phyloP scores from a whole-genome alignment of 106 monocot species.

The Phalaenopsis aphrodite region DNA sequence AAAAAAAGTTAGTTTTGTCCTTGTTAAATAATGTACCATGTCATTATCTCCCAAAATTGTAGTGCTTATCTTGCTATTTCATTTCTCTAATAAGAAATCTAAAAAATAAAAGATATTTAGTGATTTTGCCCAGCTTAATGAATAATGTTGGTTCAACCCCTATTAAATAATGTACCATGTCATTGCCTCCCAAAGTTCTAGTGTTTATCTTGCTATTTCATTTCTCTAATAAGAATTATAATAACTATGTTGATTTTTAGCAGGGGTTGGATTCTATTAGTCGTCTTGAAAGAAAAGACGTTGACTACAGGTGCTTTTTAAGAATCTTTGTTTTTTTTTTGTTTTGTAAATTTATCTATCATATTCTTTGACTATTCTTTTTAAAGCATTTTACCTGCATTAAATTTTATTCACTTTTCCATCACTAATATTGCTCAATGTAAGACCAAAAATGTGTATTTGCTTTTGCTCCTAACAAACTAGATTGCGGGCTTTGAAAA shows the following conservation, averaged over 20 bases:
- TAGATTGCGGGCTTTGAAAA: background rate
- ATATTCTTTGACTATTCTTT: background rate
- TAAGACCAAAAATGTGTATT: background rate
- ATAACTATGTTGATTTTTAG: background rate
- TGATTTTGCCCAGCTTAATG: no score
- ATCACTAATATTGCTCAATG: background rate
- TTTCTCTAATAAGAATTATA: background rate
- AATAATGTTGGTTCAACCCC: no score
- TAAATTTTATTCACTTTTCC: background rate
- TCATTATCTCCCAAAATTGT: background rate
- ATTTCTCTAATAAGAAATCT: background rate
- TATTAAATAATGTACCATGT: background rate
- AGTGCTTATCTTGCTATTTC: background rate
- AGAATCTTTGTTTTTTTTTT: background rate
- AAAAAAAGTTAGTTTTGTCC: no score
- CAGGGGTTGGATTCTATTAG: background rate
- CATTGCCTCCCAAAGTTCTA: background rate
- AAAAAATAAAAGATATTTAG: background rate
- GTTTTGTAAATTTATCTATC: background rate
- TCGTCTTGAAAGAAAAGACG: background rate
- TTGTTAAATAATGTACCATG: background rate
- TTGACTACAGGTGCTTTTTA: background rate
- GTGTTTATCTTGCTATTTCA: background rate
- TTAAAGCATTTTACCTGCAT: background rate
- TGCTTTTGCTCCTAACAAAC: background rate